phyloP scores from a whole-genome alignment of 345 rosid genomes.

The Dimocarpus longan region DNA sequence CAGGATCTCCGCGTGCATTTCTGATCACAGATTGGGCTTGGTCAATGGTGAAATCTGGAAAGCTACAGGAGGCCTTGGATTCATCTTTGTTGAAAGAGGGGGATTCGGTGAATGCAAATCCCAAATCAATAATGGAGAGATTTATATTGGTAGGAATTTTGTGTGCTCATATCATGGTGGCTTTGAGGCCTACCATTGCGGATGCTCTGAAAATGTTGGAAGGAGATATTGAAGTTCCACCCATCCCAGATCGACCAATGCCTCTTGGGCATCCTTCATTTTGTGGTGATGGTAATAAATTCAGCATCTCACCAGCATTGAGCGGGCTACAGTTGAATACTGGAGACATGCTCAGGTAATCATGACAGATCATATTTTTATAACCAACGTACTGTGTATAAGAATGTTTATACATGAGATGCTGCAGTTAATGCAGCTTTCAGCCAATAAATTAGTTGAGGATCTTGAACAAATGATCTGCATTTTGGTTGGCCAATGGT shows the following conservation, averaged over 20 bases:
- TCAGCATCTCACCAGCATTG: conserved; percentile 59
- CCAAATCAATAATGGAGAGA: conserved; percentile 80
- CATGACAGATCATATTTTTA: conserved; percentile 3
- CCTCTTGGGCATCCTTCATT: conserved; percentile 60
- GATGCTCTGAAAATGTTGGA: conserved; percentile 92
- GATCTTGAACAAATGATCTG: conserved; percentile 1
- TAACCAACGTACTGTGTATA: background rate
- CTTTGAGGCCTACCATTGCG: conserved; percentile 75
- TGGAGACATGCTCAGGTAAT: conserved; percentile 59
- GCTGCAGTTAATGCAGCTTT: background rate
- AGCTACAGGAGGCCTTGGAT: conserved; percentile 62
- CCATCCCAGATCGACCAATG: conserved; percentile 75
- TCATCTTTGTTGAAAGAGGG: conserved; percentile 42
- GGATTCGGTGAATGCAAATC: conserved; percentile 53
- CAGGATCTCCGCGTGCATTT: conserved; percentile 58
- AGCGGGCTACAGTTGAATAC: conserved; percentile 42
- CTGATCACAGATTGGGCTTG: conserved; percentile 95
- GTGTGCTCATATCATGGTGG: conserved; percentile 95
- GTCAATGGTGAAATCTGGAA: conserved; percentile 78
- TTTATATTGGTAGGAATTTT: conserved; percentile 79
- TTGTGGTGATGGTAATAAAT: conserved; percentile 33
- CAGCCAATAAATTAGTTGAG: conserved; percentile 1
- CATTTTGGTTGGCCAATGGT: background rate
- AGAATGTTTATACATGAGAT: background rate
- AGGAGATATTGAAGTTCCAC: conserved; percentile 86